phyloP scores from a whole-genome alignment of 345 rosid species.

The Theobroma cacao region DNA sequence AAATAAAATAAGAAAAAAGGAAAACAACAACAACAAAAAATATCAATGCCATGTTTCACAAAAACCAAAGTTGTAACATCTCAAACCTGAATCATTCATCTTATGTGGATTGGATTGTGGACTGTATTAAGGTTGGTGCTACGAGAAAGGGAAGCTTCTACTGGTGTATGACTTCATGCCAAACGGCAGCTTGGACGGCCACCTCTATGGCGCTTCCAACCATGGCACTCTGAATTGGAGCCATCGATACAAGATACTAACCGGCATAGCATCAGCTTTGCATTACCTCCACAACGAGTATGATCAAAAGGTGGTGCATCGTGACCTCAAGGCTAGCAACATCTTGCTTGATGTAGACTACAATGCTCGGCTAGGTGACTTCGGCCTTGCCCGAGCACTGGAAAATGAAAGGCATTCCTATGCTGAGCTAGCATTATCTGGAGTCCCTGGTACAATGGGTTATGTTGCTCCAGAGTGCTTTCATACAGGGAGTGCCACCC shows the following conservation, averaged over 20 bases:
- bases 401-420: slow-evolving; percentile 50
- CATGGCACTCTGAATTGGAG: slow-evolving; percentile 28
- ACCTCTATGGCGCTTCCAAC: slow-evolving; percentile 31
- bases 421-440: slow-evolving; percentile 37
- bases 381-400: slow-evolving; percentile 50
- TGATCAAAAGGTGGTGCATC: slow-evolving; percentile 55
- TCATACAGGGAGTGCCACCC: slow-evolving; percentile 47
- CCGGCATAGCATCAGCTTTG: slow-evolving; percentile 47
- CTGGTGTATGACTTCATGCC: slow-evolving; percentile 62
- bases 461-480: slow-evolving; percentile 59
- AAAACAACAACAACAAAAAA: no score
- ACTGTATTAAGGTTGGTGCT: slow-evolving; percentile 44
- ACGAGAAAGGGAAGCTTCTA: slow-evolving; percentile 42
- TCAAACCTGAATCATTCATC: not conserved
- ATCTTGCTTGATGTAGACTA: slow-evolving; percentile 46
- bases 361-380: slow-evolving; percentile 59
- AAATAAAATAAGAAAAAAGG: no score
- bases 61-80: not conserved
- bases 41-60: not conserved
- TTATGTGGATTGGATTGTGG: not conserved
- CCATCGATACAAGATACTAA: slow-evolving; percentile 36
- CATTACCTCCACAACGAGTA: slow-evolving; percentile 61
- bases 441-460: slow-evolving; percentile 46
- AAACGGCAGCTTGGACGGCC: slow-evolving; percentile 51
- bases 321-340: slow-evolving; percentile 66